phyloP scores from a whole-genome alignment of 2,329 filamentous ascomycete species.

The Fusarium verticillioides region DNA sequence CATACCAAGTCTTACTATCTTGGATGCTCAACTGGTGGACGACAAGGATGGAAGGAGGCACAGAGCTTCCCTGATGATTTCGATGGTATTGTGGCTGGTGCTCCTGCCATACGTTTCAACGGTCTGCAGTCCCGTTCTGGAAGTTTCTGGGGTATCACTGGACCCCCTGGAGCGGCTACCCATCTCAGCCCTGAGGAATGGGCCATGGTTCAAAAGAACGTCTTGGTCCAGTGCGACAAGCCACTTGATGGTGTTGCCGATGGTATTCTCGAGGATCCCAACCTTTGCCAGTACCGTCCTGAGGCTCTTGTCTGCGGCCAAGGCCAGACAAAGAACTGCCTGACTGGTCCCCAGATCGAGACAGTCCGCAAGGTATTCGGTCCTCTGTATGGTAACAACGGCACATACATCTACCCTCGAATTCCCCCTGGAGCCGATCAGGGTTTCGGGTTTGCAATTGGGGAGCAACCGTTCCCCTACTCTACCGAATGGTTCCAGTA shows the following conservation, averaged over 20 bases:
- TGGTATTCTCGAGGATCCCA: constrained; percentile 60
- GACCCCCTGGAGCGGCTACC: neutral
- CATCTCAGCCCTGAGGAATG: constrained; percentile 50
- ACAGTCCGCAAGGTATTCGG: constrained; percentile 26
- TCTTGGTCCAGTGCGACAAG: constrained; percentile 61
- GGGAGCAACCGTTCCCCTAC: constrained; percentile 11
- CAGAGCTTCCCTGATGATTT: constrained; percentile 67
- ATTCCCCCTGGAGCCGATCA: constrained; percentile 41
- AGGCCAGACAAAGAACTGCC: constrained; percentile 10
- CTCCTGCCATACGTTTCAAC: constrained; percentile 59
- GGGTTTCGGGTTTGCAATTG: constrained; percentile 41
- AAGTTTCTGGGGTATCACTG: constrained; percentile 26
- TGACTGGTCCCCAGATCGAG: constrained; percentile 19
- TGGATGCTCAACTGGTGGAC: constrained; percentile 69
- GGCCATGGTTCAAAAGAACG: constrained; percentile 55
- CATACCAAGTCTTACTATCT: constrained; percentile 63
- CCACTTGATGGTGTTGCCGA: constrained; percentile 60
- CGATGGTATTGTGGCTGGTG: constrained; percentile 61
- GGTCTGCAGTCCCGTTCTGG: constrained; percentile 9
- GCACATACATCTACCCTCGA: constrained; percentile 39
- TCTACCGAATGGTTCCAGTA: constrained; percentile 50
- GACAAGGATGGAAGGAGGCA: constrained; percentile 66
- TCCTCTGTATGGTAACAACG: constrained; percentile 43
- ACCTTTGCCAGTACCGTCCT: constrained; percentile 57
- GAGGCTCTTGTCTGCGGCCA: constrained; percentile 52